Conservation (phyloP, 768 basidiomycete genomes). For the Mycena galopus region DNA sequence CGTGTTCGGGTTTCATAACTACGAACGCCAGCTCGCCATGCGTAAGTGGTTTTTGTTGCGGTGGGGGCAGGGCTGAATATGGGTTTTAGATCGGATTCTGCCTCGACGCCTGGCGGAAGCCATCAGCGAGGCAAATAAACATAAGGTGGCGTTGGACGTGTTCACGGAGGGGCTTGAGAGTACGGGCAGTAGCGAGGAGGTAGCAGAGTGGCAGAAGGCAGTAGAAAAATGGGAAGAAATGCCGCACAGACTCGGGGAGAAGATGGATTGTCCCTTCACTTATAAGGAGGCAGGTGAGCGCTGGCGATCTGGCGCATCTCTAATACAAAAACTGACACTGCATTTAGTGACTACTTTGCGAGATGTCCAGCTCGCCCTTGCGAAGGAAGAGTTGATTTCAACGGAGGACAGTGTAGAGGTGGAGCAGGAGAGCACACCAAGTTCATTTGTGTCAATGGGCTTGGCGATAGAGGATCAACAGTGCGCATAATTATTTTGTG, state of each 20-base stretch:
- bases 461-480: not conserved
- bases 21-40: not conserved
- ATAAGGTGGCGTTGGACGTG: not conserved
- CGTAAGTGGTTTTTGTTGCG: not conserved
- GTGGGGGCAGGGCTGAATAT: not conserved
- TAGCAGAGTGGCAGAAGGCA: not conserved
- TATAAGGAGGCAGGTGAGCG: not conserved
- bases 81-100: not conserved
- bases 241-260: not conserved
- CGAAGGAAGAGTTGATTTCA: not conserved
- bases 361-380: not conserved
- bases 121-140: not conserved
- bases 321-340: not conserved
- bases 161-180: not conserved
- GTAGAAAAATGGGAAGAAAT: not conserved
- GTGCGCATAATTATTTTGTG: not conserved
- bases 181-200: not conserved
- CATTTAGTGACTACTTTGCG: not conserved
- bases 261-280: not conserved
- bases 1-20: slow-evolving; percentile 2
- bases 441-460: not conserved
- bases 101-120: not conserved
- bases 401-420: not conserved
- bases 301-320: not conserved
- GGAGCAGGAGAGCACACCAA: not conserved